Base-by-base conservation (phyloP, 2,329 filamentous ascomycete species). In the Ceratocystis albifundus region DNA sequence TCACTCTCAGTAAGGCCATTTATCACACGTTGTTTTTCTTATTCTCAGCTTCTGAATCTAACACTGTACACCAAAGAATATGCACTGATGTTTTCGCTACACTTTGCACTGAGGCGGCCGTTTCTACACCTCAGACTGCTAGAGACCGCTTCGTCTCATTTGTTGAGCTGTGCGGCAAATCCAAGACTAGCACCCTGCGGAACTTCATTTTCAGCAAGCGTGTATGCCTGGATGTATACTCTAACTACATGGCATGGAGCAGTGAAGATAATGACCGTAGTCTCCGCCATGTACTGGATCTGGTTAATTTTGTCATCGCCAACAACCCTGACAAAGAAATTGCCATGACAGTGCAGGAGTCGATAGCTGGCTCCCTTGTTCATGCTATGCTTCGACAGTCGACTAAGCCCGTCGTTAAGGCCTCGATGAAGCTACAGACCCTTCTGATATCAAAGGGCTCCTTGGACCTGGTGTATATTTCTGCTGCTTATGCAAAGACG, bases 161-260 rank as follows among this genome's bases (percentile, higher is more conserved):
- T 69, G 78, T 86, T 68, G 83, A 86, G 71, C 80, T 83, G 68
- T 82, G 81, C 64, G 79, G 78, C 69, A 82, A 79, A 69, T 83
- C 84, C 2, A 69, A 71, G 15, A 77, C 78, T 8, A 68, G 74
- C 30, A 66, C 70, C 3, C 71, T 86, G 41, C 75, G 72, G 61
- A 69, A 71, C 8, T 83, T 83, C 77, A 80, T 81, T 1, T 85
- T 83, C 68, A 79, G 79, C 10, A 73, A 77, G 68, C 71, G 75
- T 36, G 79, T 81, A 2, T 78, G 77, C 22, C 70, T 79, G 63
- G 75, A 76, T 64, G 74, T 87, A 28, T 85, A 86, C 74, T 76
- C 81, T 65, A 86, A 85, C 71, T 88, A 84, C 71, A 76, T 87
- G 63, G 84, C 86, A 70, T 87, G 84, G 83, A 86, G 85, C 70